Evolutionary conservation across 306 rosid genomes (phyloP).

Genomic region (Calophaca sinica): DNA sequence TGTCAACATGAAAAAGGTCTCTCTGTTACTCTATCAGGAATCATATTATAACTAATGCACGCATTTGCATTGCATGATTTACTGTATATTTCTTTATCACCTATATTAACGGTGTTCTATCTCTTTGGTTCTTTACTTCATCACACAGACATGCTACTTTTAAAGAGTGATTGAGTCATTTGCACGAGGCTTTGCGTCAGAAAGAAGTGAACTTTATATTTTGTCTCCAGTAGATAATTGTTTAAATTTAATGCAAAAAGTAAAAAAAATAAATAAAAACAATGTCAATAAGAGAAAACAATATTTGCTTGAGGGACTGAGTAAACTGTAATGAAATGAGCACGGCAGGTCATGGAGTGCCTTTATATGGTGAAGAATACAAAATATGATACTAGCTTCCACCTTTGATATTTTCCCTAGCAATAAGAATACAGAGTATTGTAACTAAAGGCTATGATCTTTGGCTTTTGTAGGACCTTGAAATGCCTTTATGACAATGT

Average conservation of each 20-base stretch:
- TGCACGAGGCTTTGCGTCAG: conserved; percentile 22
- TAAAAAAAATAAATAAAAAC: neutral
- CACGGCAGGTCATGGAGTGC: conserved; percentile 10
- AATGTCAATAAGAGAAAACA: conserved; percentile 9
- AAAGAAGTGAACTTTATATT: neutral
- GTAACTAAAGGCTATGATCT: neutral
- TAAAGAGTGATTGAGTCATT: conserved; percentile 10
- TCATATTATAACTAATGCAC: conserved; percentile 26
- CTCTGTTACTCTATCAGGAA: conserved; percentile 10
- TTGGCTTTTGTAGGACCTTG: conserved; percentile 3
- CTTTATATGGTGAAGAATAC: conserved; percentile 14
- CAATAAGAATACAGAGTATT: neutral
- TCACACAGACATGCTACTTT: conserved; percentile 8
- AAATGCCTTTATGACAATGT: neutral
- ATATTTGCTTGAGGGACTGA: conserved; percentile 11
- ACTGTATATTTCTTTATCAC: conserved; percentile 13
- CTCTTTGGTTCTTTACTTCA: conserved; percentile 14
- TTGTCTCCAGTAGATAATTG: neutral
- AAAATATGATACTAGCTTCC: neutral
- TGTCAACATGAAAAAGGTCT: neutral
- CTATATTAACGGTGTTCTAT: neutral
- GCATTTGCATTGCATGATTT: conserved; percentile 7
- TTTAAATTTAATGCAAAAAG: neutral
- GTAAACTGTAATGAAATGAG: conserved; percentile 21
- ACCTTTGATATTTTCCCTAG: too few relatives aligned